Evolutionary conservation across 495 filamentous ascomycete species (phyloP).

Genomic region (Trichoderma virens): DNA sequence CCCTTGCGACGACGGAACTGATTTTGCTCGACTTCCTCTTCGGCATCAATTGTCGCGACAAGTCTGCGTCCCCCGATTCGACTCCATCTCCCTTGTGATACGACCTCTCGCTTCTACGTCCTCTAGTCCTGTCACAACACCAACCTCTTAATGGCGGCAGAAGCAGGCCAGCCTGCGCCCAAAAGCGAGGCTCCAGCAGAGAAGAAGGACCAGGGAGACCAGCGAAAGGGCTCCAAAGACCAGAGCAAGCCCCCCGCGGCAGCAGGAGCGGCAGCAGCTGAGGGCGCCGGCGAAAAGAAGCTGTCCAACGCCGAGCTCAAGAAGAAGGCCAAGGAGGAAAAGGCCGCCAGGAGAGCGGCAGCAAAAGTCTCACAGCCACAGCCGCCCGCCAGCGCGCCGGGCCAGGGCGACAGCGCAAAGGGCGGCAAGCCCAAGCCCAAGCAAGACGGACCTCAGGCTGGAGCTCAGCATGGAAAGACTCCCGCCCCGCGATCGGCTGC

Average conservation of each 20-base stretch:
- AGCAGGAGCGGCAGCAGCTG: conserved; percentile 17
- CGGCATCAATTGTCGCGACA: not conserved
- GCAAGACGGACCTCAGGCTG: conserved; percentile 33
- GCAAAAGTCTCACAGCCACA: conserved; percentile 34
- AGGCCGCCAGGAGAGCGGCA: conserved; percentile 57
- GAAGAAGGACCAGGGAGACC: not conserved
- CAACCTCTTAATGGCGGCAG: not conserved
- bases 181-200: not conserved
- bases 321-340: conserved; percentile 63
- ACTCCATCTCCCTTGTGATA: not conserved
- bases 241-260: conserved; percentile 13
- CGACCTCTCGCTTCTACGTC: not conserved
- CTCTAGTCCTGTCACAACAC: not conserved
- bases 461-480: conserved; percentile 24
- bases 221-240: not conserved
- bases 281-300: conserved; percentile 26
- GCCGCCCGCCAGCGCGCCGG: conserved; percentile 22
- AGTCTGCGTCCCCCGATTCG: not conserved
- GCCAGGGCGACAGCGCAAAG: conserved; percentile 16
- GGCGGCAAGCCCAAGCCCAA: conserved; percentile 39
- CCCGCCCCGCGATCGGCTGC: conserved; percentile 29
- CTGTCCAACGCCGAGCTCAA: conserved; percentile 58
- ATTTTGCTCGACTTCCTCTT: not conserved
- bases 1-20: not conserved
- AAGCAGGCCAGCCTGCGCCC: conserved; percentile 1